phyloP scores from a whole-genome alignment of 1,284 basidiomycete genomes.

The Trichosporon asahii region DNA sequence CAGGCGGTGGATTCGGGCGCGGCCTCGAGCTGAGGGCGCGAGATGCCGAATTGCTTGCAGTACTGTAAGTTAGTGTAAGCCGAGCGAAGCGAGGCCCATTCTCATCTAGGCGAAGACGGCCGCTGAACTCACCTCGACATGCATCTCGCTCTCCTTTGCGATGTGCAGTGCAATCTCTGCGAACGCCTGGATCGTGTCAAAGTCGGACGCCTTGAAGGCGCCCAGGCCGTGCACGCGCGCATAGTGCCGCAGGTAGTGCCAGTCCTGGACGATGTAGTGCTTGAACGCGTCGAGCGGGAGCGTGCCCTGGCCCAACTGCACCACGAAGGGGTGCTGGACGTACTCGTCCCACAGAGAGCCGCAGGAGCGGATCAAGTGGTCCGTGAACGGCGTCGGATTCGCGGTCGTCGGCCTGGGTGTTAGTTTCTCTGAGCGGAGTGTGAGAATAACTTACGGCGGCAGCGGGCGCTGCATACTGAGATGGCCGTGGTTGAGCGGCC shows the following conservation, averaged over 20 bases:
- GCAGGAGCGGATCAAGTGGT: constrained; percentile 63
- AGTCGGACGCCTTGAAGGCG: constrained; percentile 69
- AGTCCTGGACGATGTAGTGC: constrained; percentile 73
- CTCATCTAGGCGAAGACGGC: too few relatives aligned
- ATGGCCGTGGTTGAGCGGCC: constrained; percentile 85
- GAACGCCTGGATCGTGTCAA: constrained; percentile 64
- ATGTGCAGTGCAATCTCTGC: constrained; percentile 66
- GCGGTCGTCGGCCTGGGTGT: constrained; percentile 58
- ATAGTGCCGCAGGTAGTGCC: constrained; percentile 55
- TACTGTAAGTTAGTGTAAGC: constrained; percentile 48
- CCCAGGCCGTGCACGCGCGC: constrained; percentile 61
- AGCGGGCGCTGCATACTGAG: constrained; percentile 58
- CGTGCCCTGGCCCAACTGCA: constrained; percentile 67
- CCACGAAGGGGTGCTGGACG: constrained; percentile 73
- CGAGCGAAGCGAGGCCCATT: too few relatives aligned
- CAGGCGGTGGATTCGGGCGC: constrained; percentile 67
- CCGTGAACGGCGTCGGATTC: constrained; percentile 67
- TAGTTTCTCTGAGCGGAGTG: constrained; percentile 7
- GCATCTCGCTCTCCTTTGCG: constrained; percentile 68
- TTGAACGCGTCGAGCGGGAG: constrained; percentile 66
- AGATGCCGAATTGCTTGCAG: constrained; percentile 68
- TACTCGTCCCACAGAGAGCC: constrained; percentile 57
- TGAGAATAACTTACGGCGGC: constrained; percentile 57
- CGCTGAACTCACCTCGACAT: constrained; percentile 55
- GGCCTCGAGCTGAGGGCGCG: constrained; percentile 59